A percentile compares a stretch with the other conserved stretches of the same genome.
phyloP scores from a whole-genome alignment of 768 basidiomycete species.

The Podaxis sp. region DNA sequence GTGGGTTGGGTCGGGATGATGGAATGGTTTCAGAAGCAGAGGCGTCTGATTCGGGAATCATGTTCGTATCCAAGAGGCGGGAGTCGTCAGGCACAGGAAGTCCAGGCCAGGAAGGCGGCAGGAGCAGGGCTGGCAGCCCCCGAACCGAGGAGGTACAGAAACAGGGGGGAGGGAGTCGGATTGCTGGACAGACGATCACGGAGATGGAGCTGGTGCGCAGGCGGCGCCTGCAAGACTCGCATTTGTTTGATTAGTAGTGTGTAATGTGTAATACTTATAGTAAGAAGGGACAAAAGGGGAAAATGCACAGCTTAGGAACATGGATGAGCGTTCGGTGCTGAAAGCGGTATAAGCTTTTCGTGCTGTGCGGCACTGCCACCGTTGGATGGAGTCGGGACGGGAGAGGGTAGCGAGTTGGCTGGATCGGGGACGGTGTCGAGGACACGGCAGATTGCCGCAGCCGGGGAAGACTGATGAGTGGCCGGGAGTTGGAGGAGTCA shows the following conservation, averaged over 20 bases:
- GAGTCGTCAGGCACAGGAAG: conserved; percentile 18
- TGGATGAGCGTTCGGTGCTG: conserved; percentile 21
- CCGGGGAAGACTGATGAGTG: not conserved
- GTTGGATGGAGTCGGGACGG: conserved; percentile 10
- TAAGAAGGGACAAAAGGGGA: conserved; percentile 15
- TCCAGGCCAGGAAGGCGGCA: conserved; percentile 5
- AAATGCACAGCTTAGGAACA: conserved; percentile 32
- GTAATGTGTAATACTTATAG: conserved; percentile 17
- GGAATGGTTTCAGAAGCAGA: conserved; percentile 42
- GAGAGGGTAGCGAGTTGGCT: not conserved
- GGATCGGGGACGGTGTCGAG: not conserved
- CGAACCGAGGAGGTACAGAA: conserved; percentile 28
- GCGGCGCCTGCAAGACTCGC: conserved; percentile 73
- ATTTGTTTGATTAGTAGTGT: conserved; percentile 50
- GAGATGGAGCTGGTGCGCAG: conserved; percentile 79
- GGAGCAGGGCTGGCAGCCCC: conserved; percentile 1
- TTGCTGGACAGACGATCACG: conserved; percentile 68
- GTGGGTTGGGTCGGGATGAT: conserved; percentile 5
- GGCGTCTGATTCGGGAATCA: conserved; percentile 69
- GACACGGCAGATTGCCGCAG: not conserved
- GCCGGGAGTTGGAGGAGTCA: not conserved
- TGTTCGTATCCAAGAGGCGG: conserved; percentile 61
- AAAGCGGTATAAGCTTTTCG: conserved; percentile 31
- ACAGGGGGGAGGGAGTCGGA: conserved; percentile 25
- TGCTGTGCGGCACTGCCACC: conserved; percentile 44